A percentile compares a stretch with the other conserved stretches of the same genome.
phyloP scores from a whole-genome alignment of 306 rosid species.

The Sindora glabra region DNA sequence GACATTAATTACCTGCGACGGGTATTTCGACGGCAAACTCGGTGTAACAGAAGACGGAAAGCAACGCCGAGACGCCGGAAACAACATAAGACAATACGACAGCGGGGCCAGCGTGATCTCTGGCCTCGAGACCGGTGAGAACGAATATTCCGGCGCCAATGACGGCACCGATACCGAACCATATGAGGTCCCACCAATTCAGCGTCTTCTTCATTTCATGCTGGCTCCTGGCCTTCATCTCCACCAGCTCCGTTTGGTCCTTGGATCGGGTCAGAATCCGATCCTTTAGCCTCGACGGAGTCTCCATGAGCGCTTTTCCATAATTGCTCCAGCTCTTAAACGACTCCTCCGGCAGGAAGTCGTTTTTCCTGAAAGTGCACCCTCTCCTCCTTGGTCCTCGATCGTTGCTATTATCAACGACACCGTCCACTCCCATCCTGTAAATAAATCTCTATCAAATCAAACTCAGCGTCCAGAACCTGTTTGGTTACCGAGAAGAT shows the following conservation, averaged over 20 bases:
- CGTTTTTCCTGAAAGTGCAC: conserved; percentile 32
- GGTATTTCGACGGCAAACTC: conserved; percentile 77
- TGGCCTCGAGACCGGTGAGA: conserved; percentile 52
- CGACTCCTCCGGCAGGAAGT: conserved; percentile 83
- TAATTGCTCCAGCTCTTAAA: conserved; percentile 61
- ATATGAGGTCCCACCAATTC: conserved; percentile 45
- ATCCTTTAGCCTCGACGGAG: conserved; percentile 45
- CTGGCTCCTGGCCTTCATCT: conserved; percentile 16
- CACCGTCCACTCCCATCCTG: too few relatives aligned
- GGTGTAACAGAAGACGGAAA: conserved; percentile 70
- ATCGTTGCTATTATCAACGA: neutral
- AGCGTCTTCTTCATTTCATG: conserved; percentile 45
- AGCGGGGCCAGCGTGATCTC: conserved; percentile 48
- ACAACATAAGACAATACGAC: conserved; percentile 49
- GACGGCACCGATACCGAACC: conserved; percentile 77
- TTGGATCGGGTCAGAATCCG: conserved; percentile 30
- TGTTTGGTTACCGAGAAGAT: too few relatives aligned
- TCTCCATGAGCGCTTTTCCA: conserved; percentile 31
- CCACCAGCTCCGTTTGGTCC: conserved; percentile 26
- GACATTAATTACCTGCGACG: conserved; percentile 41
- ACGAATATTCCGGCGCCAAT: conserved; percentile 74
- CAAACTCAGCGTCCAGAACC: too few relatives aligned
- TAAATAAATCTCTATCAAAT: too few relatives aligned
- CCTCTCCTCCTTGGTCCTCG: conserved; percentile 36
- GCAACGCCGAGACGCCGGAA: conserved; percentile 67